These are phyloP conservation scores for Citrus sp. DNA, from an alignment of 345 rosid genomes.

Conservation along the genomic window DNA sequence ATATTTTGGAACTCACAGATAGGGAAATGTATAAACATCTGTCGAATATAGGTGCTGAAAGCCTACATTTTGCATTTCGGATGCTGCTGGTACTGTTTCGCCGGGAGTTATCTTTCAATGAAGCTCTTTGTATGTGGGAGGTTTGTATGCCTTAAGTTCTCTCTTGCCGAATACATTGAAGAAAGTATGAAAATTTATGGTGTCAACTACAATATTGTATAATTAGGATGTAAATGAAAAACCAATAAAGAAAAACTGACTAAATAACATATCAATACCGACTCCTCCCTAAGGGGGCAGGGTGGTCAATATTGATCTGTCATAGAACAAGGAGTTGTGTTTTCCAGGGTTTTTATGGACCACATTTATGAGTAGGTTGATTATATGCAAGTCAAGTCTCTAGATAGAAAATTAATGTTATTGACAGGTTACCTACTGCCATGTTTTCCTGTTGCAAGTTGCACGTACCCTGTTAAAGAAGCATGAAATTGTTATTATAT, in stretches of 20 bases:
- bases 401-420: not conserved
- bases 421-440: not conserved
- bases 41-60: slow-evolving; percentile 82
- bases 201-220: not conserved
- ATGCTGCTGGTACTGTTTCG: slow-evolving; percentile 91
- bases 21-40: slow-evolving; percentile 77
- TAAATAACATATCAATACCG: not conserved
- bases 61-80: slow-evolving; percentile 95
- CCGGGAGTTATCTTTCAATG: slow-evolving; percentile 68
- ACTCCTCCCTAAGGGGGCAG: not conserved
- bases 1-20: slow-evolving; percentile 74
- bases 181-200: not conserved
- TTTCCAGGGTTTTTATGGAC: not conserved
- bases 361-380: not conserved
- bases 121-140: slow-evolving; percentile 97
- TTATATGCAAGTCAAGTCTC: not conserved
- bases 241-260: not conserved
- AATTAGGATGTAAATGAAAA: not conserved
- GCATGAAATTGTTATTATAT: not conserved
- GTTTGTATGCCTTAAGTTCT: slow-evolving; percentile 32
- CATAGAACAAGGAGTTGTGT: not conserved
- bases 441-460: not conserved
- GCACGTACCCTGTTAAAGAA: not conserved
- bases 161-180: not conserved
- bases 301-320: not conserved